These are phyloP conservation scores for Aphanomyces invadans DNA, from an alignment of 352 stramenopile species.

Conservation along the genomic window DNA sequence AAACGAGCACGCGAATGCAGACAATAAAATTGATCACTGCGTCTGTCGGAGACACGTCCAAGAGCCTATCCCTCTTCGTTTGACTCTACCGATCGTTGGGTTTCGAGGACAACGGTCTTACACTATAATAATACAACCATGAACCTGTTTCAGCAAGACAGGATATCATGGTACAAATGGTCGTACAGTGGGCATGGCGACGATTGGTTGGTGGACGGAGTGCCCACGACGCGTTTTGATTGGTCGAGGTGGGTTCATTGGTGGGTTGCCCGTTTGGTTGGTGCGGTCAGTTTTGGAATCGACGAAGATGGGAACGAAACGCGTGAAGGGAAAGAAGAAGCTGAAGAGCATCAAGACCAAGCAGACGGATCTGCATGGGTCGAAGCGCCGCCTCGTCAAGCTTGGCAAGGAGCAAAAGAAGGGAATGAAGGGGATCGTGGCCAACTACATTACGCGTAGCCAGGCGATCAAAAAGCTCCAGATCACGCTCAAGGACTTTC, in stretches of 20 bases:
- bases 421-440: conserved; percentile 65
- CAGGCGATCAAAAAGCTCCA: conserved; percentile 93
- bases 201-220: neutral
- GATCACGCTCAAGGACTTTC: conserved; percentile 98
- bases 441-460: conserved; percentile 94
- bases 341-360: conserved; percentile 87
- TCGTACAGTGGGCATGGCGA: neutral
- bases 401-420: conserved; percentile 82
- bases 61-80: too few species aligned
- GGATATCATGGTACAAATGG: neutral
- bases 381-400: conserved; percentile 71
- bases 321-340: conserved; percentile 86
- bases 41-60: too few species aligned
- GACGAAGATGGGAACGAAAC: conserved; percentile 70
- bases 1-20: too few species aligned
- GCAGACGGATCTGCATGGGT: conserved; percentile 75
- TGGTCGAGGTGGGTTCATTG: conserved; percentile 13
- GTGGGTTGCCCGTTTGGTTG: neutral
- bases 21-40: too few species aligned
- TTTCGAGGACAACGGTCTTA: too few species aligned
- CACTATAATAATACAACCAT: too few species aligned
- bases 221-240: neutral
- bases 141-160: too few species aligned
- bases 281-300: conserved; percentile 7
- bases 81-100: too few species aligned